Base-by-base conservation (phyloP, 1,284 basidiomycete species). In the Salmacisia buchloeana region DNA sequence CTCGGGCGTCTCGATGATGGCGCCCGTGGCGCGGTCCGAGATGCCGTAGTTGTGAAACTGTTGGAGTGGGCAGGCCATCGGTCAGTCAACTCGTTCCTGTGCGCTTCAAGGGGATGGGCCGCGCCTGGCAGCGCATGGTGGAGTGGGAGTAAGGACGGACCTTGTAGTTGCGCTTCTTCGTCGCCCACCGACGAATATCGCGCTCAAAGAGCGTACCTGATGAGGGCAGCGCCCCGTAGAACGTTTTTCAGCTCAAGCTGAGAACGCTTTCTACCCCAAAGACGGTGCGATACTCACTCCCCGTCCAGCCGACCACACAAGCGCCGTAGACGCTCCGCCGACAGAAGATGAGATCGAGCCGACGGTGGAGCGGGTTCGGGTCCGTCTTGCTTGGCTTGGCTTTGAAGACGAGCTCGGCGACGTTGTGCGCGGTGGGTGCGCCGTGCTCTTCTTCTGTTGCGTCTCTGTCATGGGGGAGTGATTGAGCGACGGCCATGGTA, bases 381-480 rank as follows among this genome's bases (percentile, higher is more conserved):
- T 21, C 38, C 6, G 13, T 18, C 23, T 31, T 13, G 0, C 60
- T n/a, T 25, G 29, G 31, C 1, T 59, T 60, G 7, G 72, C 67
- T 12, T 71, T 61, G 29, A 74, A 63, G 45, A 75, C 73, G 31
- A 75, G 69, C 62, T 75, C 71, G 6, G 73, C 73, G 1, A 75
- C 65, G 25, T 73, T 36, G n/a, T 64, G 60, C 9, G 41, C 27
- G 7, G 45, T 12, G n/a, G 43, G n/a, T 9, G 15, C 18, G 27
- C 12, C 5, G 3, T 34, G 18, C 2, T 21, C n/a, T 4, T 4
- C n/a, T 58, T 18, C 21, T 23, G 25, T 58, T 10, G 13, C 18
- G 29, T 38, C 13, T 12, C 18, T n/a, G 18, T 15, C 23, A 43
- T 21, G 41, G 23, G 18, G 41, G 15, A 9, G 41, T 15, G 18